phyloP scores from a whole-genome alignment of 495 filamentous ascomycete genomes.

The Lasiosphaeriaceae sp. region DNA sequence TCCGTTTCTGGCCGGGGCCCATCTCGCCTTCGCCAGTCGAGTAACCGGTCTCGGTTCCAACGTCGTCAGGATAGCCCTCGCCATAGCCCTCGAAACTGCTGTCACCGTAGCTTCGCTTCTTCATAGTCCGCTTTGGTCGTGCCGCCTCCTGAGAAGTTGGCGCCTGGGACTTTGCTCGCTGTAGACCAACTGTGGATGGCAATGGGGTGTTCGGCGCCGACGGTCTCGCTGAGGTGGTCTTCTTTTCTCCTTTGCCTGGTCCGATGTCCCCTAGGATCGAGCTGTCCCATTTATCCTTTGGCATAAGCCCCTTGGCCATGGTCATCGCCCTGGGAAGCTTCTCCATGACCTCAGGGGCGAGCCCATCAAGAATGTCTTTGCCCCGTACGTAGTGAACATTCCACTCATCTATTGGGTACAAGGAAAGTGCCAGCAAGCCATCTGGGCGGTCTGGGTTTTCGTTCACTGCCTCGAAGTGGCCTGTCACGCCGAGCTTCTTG shows the following conservation, averaged over 20 bases:
- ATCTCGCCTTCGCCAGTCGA: slow-evolving; percentile 51
- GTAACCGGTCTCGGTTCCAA: slow-evolving; percentile 42
- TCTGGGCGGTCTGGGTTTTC: slow-evolving; percentile 35
- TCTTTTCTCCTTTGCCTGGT: slow-evolving; percentile 31
- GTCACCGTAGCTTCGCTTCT: slow-evolving; percentile 52
- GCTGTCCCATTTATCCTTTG: slow-evolving; percentile 45
- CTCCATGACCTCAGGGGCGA: slow-evolving; percentile 27
- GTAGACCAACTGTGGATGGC: slow-evolving; percentile 13
- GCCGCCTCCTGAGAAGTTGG: slow-evolving; percentile 19
- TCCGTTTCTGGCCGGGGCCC: slow-evolving; percentile 43
- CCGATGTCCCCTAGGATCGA: slow-evolving; percentile 50
- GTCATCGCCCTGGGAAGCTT: slow-evolving; percentile 42
- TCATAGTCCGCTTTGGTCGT: slow-evolving; percentile 41
- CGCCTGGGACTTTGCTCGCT: slow-evolving; percentile 25
- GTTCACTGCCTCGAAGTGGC: slow-evolving; percentile 50
- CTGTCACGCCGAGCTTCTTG: slow-evolving; percentile 50
- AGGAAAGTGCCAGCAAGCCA: slow-evolving; percentile 43
- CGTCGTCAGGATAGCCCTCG: slow-evolving; percentile 49
- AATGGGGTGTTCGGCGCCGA: slow-evolving; percentile 44
- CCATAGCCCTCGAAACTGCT: slow-evolving; percentile 56
- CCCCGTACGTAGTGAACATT: slow-evolving; percentile 46
- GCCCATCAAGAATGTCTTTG: slow-evolving; percentile 54
- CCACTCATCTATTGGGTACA: slow-evolving; percentile 53
- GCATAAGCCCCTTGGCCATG: slow-evolving; percentile 46
- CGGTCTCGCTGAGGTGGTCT: slow-evolving; percentile 34